Conservation (phyloP, 192 early-diverging fungal genomes). For the Coemansia sp. region DNA sequence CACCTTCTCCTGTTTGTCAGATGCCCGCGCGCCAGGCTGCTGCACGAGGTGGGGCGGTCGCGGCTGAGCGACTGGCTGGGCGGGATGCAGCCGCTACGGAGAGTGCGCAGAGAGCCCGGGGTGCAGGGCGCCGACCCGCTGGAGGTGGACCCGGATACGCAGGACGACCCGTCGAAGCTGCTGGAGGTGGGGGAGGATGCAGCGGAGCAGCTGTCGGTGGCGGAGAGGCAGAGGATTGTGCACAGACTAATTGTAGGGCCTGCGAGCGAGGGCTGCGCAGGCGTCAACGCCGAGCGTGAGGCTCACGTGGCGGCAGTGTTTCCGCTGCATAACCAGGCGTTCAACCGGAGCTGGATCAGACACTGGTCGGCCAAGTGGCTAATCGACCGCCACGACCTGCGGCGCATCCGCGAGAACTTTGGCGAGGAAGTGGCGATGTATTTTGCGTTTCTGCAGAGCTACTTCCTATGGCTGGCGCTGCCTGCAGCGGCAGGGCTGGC, state of each 20-base stretch:
- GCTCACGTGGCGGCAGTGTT: constrained; percentile 65
- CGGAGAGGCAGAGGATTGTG: constrained; percentile 44
- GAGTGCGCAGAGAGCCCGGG: constrained; percentile 17
- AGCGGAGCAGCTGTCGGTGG: constrained; percentile 21
- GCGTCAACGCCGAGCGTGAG: constrained; percentile 59
- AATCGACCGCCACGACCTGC: constrained; percentile 69
- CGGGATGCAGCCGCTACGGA: constrained; percentile 58
- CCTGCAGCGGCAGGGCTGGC: constrained; percentile 68
- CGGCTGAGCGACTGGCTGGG: constrained; percentile 73
- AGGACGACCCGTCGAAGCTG: constrained; percentile 39
- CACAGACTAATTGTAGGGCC: constrained; percentile 40
- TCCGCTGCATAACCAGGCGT: constrained; percentile 75
- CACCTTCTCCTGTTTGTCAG: constrained; percentile 65
- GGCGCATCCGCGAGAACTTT: constrained; percentile 74
- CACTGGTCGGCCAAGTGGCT: constrained; percentile 81
- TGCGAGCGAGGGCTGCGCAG: constrained; percentile 30
- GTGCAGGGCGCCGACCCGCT: constrained; percentile 22
- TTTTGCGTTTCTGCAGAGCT: constrained; percentile 93
- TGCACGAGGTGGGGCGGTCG: constrained; percentile 48
- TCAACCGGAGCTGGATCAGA: constrained; percentile 80
- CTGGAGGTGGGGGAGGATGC: constrained; percentile 14
- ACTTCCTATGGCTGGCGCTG: constrained; percentile 70
- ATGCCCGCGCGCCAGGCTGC: constrained; percentile 59
- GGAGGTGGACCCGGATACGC: constrained; percentile 35
- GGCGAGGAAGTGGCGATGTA: constrained; percentile 93